phyloP scores from a whole-genome alignment of 495 filamentous ascomycete genomes.

The Astrothelium subdiscretum region DNA sequence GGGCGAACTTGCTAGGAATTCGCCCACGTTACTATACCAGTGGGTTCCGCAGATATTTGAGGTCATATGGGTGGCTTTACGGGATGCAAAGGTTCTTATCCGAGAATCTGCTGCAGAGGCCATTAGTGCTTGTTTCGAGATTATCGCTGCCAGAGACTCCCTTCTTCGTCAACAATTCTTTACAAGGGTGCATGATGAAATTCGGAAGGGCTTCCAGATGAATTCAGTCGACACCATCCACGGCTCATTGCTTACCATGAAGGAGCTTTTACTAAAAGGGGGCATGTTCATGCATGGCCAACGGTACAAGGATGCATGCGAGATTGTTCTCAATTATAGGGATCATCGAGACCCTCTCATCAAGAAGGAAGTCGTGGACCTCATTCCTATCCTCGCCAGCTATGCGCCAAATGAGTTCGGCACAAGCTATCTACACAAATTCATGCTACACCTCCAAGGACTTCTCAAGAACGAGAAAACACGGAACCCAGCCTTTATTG shows the following conservation, averaged over 20 bases:
- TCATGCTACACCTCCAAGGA: slow-evolving; percentile 89
- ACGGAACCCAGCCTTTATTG: slow-evolving; percentile 81
- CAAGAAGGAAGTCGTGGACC: slow-evolving; percentile 70
- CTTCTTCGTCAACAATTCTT: slow-evolving; percentile 77
- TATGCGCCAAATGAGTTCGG: slow-evolving; percentile 85
- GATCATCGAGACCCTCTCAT: slow-evolving; percentile 84
- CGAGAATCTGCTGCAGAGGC: slow-evolving; percentile 84
- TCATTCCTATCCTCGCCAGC: slow-evolving; percentile 85
- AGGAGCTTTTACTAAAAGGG: slow-evolving; percentile 80
- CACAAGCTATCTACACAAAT: slow-evolving; percentile 72
- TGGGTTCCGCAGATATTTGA: slow-evolving; percentile 87
- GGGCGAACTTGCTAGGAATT: slow-evolving; percentile 77
- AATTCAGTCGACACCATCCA: slow-evolving; percentile 77
- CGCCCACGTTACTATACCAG: slow-evolving; percentile 83
- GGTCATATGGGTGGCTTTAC: slow-evolving; percentile 85
- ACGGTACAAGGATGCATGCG: slow-evolving; percentile 60
- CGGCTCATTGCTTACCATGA: slow-evolving; percentile 80
- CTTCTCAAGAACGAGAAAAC: slow-evolving; percentile 96
- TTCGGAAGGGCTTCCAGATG: slow-evolving; percentile 61
- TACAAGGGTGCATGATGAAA: slow-evolving; percentile 73
- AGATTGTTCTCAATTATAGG: slow-evolving; percentile 79
- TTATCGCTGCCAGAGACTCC: slow-evolving; percentile 82
- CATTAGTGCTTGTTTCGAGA: slow-evolving; percentile 83
- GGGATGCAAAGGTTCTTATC: slow-evolving; percentile 81
- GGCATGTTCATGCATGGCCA: slow-evolving; percentile 98